These are phyloP conservation scores for Trichoderma oligosporum DNA, from an alignment of 2,329 filamentous ascomycete species.

Conservation along the genomic window DNA sequence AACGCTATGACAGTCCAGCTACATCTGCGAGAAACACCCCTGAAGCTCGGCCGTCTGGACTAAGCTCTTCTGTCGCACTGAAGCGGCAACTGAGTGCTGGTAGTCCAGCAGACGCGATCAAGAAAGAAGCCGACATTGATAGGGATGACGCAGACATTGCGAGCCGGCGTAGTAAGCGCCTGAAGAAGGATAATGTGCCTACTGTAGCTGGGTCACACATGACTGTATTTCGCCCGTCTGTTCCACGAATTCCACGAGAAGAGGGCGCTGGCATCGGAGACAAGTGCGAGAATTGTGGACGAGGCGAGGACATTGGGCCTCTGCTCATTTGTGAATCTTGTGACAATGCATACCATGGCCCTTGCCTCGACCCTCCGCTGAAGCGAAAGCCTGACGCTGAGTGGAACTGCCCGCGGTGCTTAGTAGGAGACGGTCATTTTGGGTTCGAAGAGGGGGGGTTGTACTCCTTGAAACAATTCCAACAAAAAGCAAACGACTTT, in stretches of 20 bases:
- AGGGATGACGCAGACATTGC: constrained; percentile 60
- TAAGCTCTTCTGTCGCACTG: constrained; percentile 56
- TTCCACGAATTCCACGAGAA: constrained; percentile 60
- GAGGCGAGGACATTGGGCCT: constrained; percentile 65
- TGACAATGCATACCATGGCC: constrained; percentile 80
- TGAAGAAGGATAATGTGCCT: constrained; percentile 76
- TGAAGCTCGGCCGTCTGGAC: constrained; percentile 55
- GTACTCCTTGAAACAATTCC: constrained; percentile 93
- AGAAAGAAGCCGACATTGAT: constrained; percentile 46
- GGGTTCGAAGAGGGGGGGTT: constrained; percentile 95
- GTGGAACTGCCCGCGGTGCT: constrained; percentile 93
- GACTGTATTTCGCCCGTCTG: constrained; percentile 83
- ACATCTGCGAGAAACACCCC: constrained; percentile 62
- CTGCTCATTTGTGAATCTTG: constrained; percentile 87
- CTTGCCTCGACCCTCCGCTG: constrained; percentile 83
- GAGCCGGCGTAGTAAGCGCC: constrained; percentile 82
- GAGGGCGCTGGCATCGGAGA: constrained; percentile 46
- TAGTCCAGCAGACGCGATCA: constrained; percentile 44
- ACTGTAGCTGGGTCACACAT: constrained; percentile 96
- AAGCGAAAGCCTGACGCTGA: constrained; percentile 73
- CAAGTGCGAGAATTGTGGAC: constrained; percentile 85
- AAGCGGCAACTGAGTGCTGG: constrained; percentile 73
- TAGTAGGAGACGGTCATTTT: constrained; percentile 94
- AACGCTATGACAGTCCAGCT: constrained; percentile 59
- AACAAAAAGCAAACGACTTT: constrained; percentile 92